A percentile compares a stretch with the other conserved stretches of the same genome.
Evolutionary conservation across 2,329 filamentous ascomycete genomes (phyloP).

Genomic region (Rosellinia necatrix): DNA sequence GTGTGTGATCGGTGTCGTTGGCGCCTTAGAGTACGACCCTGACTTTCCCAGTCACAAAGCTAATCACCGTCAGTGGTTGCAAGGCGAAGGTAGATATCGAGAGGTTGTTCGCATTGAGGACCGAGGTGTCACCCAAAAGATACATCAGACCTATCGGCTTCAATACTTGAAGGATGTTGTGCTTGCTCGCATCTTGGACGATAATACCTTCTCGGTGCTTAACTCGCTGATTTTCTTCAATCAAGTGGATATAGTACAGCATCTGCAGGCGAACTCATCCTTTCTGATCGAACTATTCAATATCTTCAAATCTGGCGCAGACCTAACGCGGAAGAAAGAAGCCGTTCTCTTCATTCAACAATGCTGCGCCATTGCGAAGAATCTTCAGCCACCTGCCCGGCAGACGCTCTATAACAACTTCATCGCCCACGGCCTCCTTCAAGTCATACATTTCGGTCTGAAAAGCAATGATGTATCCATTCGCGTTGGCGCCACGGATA

Average conservation of each 20-base stretch:
- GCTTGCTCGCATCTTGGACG: conserved; percentile 91
- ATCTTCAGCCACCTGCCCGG: conserved; percentile 81
- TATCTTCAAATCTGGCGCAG: conserved; percentile 74
- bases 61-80: conserved; percentile 92
- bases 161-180: conserved; percentile 99
- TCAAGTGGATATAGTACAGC: conserved; percentile 95
- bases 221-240: conserved; percentile 99
- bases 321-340: conserved; percentile 81
- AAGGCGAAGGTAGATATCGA: conserved; percentile 87
- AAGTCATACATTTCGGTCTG: conserved; percentile 89
- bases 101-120: conserved; percentile 95
- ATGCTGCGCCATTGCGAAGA: conserved; percentile 93
- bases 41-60: conserved; percentile 98
- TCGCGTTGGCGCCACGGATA: conserved; percentile 89
- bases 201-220: conserved; percentile 95
- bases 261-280: conserved; percentile 78
- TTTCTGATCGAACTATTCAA: conserved; percentile 87
- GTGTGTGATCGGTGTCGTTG: conserved; percentile 88
- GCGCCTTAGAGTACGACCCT: conserved; percentile 95
- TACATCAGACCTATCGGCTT: conserved; percentile 92
- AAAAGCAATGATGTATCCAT: conserved; percentile 83
- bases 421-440: conserved; percentile 81
- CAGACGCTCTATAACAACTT: conserved; percentile 89
- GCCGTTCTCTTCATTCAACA: conserved; percentile 96
- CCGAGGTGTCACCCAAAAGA: conserved; percentile 79